Evolutionary conservation across 306 rosid species (phyloP).

Genomic region (Sesbania bispinosa): DNA sequence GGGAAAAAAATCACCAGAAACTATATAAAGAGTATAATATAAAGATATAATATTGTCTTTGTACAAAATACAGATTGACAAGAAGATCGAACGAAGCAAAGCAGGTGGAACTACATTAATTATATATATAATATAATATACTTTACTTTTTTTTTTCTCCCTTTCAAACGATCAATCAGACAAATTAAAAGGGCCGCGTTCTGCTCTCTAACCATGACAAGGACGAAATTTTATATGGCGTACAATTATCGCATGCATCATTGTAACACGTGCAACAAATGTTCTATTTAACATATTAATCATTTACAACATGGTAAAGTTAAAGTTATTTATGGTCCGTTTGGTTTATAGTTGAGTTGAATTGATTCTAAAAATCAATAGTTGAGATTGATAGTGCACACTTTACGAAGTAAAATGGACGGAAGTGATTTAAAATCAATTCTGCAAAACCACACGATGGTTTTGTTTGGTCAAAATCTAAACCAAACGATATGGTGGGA

Average conservation of each 20-base stretch:
- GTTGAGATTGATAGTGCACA: too few species aligned
- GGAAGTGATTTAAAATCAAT: too few species aligned
- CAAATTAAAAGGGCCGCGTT: conserved; percentile 8
- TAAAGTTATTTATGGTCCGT: background rate
- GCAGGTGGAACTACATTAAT: too few species aligned
- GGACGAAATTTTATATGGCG: background rate
- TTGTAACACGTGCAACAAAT: conserved; percentile 15
- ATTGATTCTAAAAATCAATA: too few species aligned
- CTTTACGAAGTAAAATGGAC: too few species aligned
- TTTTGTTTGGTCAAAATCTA: too few species aligned
- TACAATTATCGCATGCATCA: conserved; percentile 13
- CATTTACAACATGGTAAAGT: background rate
- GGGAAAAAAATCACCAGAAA: background rate
- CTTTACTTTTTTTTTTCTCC: background rate
- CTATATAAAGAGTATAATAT: background rate
- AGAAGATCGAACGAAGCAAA: too few species aligned
- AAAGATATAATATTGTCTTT: background rate
- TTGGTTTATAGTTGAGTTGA: too few species aligned
- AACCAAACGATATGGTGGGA: too few species aligned
- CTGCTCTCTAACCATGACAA: background rate
- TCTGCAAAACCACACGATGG: too few species aligned
- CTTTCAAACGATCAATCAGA: background rate
- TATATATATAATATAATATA: too few species aligned
- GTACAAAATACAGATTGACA: background rate
- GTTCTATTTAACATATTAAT: background rate